These are phyloP conservation scores for Leccinum variicolor DNA, from an alignment of 768 basidiomycete species.

Conservation along the genomic window DNA sequence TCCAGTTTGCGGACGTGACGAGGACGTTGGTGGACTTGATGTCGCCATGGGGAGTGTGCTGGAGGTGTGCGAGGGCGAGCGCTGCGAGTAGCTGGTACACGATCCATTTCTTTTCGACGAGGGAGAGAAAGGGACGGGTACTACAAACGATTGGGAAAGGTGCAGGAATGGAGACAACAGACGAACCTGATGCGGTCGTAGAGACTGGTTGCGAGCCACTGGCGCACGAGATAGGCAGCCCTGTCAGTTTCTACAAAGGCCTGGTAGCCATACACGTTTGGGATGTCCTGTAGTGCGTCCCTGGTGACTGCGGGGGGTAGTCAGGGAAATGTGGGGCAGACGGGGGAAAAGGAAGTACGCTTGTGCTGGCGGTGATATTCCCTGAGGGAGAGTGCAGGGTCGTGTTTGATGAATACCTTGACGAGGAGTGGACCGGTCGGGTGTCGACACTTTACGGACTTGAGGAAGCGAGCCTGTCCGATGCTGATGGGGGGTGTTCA, in stretches of 20 bases:
- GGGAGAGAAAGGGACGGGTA: conserved; percentile 89
- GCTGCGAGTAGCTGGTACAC: conserved; percentile 88
- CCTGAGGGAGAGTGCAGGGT: conserved; percentile 75
- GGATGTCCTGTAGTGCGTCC: conserved; percentile 77
- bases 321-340: background rate
- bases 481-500: conserved; percentile 14
- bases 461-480: conserved; percentile 41
- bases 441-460: conserved; percentile 88
- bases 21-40: conserved; percentile 97
- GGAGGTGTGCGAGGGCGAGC: conserved; percentile 75
- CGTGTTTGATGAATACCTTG: conserved; percentile 95
- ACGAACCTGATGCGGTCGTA: conserved; percentile 95
- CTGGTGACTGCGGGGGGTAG: conserved; percentile 61
- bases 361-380: conserved; percentile 77
- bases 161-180: background rate
- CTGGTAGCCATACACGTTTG: conserved; percentile 88
- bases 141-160: conserved; percentile 38
- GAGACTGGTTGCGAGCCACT: conserved; percentile 91
- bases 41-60: conserved; percentile 94
- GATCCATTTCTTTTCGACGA: conserved; percentile 97
- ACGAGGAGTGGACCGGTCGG: conserved; percentile 79
- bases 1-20: conserved; percentile 94
- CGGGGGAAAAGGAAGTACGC: conserved; percentile 43
- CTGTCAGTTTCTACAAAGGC: conserved; percentile 91
- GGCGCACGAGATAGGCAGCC: conserved; percentile 91